phyloP scores from a whole-genome alignment of 495 filamentous ascomycete genomes.

The Aspergillus panamensis region DNA sequence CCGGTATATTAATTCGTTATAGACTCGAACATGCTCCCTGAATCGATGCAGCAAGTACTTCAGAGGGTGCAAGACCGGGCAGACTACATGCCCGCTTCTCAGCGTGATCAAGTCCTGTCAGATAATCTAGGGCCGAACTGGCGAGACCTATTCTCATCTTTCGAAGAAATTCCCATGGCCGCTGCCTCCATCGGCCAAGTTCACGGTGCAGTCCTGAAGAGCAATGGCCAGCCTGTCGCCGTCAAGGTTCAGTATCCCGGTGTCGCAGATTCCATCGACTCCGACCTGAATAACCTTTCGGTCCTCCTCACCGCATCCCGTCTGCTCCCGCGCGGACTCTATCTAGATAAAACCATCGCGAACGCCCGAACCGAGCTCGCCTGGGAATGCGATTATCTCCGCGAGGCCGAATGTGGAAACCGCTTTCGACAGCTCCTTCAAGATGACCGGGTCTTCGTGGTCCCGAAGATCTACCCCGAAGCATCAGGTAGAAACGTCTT shows the following conservation, averaged over 20 bases:
- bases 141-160: conserved; percentile 76
- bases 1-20: not conserved
- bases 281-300: conserved; percentile 87
- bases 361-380: conserved; percentile 90
- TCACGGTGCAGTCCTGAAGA: conserved; percentile 77
- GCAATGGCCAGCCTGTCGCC: conserved; percentile 71
- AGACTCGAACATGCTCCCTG: conserved; percentile 94
- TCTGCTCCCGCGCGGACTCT: conserved; percentile 86
- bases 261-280: conserved; percentile 93
- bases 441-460: conserved; percentile 71
- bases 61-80: conserved; percentile 94
- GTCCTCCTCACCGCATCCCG: conserved; percentile 86
- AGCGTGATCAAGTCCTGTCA: conserved; percentile 77
- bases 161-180: conserved; percentile 89
- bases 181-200: conserved; percentile 99
- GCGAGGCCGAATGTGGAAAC: conserved; percentile 75
- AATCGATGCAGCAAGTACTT: conserved; percentile 77
- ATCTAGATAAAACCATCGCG: conserved; percentile 93
- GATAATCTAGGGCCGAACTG: conserved; percentile 80
- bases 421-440: conserved; percentile 70
- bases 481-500: conserved; percentile 84
- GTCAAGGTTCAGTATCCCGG: conserved; percentile 98
- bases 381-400: conserved; percentile 95
- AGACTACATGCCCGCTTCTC: conserved; percentile 95
- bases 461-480: conserved; percentile 72